Conservation (phyloP, 331 rosid species). For the Telfairia occidentalis region DNA sequence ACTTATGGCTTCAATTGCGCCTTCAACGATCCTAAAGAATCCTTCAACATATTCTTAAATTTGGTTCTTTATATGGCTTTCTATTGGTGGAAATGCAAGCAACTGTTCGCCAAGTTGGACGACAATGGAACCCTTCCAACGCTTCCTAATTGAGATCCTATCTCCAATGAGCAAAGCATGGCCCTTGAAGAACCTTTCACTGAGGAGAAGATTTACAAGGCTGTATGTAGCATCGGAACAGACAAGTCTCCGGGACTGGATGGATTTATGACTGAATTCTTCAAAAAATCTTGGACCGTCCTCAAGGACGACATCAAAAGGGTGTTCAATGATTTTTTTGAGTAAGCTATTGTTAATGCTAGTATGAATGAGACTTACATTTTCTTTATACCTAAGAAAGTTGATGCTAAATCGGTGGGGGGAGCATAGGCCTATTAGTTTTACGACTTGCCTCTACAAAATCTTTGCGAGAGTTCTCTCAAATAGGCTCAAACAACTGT, state of each 20-base stretch:
- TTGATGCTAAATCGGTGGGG: not conserved
- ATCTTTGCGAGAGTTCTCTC: not conserved
- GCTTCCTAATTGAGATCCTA: too few species aligned
- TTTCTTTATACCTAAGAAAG: not conserved
- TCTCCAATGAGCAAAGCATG: too few species aligned
- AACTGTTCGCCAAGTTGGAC: too few species aligned
- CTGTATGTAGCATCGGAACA: too few species aligned
- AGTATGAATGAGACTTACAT: not conserved
- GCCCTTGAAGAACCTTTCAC: too few species aligned
- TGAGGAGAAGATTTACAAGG: too few species aligned
- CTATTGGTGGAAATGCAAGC: not conserved
- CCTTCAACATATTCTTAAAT: not conserved
- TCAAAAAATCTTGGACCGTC: not conserved
- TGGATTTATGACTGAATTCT: not conserved
- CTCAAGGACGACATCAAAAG: too few species aligned
- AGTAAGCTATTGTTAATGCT: not conserved
- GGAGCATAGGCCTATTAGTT: too few species aligned
- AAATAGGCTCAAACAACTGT: too few species aligned
- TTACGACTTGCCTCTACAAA: not conserved
- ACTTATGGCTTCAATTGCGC: too few species aligned
- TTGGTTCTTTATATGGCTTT: not conserved
- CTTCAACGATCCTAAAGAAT: too few species aligned
- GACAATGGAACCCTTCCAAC: too few species aligned
- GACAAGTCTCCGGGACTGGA: not conserved
- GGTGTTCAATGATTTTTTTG: not conserved